Base-by-base conservation (phyloP, 2,329 filamentous ascomycete species). In the Microcyclospora tardicrescens region DNA sequence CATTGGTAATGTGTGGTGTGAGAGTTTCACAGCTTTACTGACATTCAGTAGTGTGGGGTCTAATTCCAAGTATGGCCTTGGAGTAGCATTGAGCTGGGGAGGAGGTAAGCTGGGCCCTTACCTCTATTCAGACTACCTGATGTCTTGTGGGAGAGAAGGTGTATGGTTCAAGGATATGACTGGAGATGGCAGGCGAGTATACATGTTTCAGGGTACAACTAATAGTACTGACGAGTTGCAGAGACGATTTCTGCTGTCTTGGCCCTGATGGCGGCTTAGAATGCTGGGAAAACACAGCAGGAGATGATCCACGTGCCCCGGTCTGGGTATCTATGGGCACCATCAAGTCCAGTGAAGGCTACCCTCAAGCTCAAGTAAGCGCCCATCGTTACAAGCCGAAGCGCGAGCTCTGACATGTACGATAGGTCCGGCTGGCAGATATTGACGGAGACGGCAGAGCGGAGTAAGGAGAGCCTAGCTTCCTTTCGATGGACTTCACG, bases 241-340 rank as follows among this genome's bases (percentile, higher is more conserved):
- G 38, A 28, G 38, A 40, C 14, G 36, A 41, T 19, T 37, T 41
- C 30, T 41, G 39, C 30, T 41, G 39, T 19, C 16, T 41, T 16
- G 39, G 39, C 10, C 39, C 39, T 6, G 39, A 41, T 15, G 39
- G 39, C 1, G 39, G 39, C 11, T 10, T 41, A 1, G 30, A 33
- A 10, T 41, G 39, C 30, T 41, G 39, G 39, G 34, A 41, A 13
- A 41, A 41, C n/a, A 41, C 28, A 2, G 14, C 12, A 24, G 35
- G 34, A 2, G 29, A 30, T 6, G 35, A 41, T 19, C 8, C 34
- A 6, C 28, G 34, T 9, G 37, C 24, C 24, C 39, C 39, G 5
- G 34, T 2, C 15, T 41, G 39, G 39, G 30, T 41, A 1, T 6
- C 39, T 2, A 33, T 41, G 28, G 39, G 39, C 13, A 41, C 39